phyloP scores from a whole-genome alignment of 2,329 filamentous ascomycete species.

The Rosellinia necatrix region DNA sequence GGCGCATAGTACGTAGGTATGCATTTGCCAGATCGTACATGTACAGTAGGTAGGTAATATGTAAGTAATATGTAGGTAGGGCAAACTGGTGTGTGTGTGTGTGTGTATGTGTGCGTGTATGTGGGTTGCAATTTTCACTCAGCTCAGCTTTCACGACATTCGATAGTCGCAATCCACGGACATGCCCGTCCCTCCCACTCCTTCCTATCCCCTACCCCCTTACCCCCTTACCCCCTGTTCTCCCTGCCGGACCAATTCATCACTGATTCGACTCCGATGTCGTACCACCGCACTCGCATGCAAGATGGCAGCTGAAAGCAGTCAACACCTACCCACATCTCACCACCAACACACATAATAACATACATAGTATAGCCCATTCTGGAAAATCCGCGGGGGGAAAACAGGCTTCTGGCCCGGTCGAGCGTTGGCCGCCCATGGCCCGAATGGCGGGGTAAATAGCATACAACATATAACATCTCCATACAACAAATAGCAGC shows the following conservation, averaged over 20 bases:
- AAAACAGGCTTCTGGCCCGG: conserved; percentile 13
- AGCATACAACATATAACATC: too few species aligned
- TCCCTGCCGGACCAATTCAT: conserved; percentile 3
- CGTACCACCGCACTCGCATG: conserved; percentile 19
- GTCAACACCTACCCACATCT: conserved; percentile 12
- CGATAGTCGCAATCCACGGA: conserved; percentile 24
- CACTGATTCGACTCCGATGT: conserved; percentile 13
- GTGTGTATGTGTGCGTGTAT: too few species aligned
- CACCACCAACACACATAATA: conserved; percentile 8
- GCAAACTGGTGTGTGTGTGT: too few species aligned
- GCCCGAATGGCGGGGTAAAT: too few species aligned
- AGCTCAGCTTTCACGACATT: conserved; percentile 22
- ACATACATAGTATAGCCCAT: too few species aligned
- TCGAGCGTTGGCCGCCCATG: not conserved
- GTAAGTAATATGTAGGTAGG: too few species aligned
- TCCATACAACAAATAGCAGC: not conserved
- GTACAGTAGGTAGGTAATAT: too few species aligned
- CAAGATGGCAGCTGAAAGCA: conserved; percentile 15
- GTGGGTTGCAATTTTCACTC: not conserved
- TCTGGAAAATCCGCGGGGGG: too few species aligned
- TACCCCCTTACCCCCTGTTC: too few species aligned
- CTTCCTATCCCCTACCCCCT: too few species aligned
- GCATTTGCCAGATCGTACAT: too few species aligned
- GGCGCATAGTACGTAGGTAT: too few species aligned
- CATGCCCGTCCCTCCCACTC: conserved; percentile 15